phyloP scores from a whole-genome alignment of 306 rosid genomes.

The Lathyrus aphaca region DNA sequence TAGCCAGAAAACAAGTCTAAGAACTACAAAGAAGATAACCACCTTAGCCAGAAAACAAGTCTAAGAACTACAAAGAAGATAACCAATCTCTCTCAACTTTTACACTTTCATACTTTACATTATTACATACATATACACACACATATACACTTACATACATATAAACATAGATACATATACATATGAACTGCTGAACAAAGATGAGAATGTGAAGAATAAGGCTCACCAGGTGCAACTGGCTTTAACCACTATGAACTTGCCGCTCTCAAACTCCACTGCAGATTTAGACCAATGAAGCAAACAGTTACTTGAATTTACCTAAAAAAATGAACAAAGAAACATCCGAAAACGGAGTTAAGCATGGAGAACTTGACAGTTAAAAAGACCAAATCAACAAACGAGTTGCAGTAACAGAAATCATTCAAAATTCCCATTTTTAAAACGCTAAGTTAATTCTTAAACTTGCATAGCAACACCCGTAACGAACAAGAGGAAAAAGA shows the following conservation, averaged over 20 bases:
- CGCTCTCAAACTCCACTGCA: slow-evolving; percentile 27
- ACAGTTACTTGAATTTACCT: neutral
- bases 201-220: slow-evolving; percentile 23
- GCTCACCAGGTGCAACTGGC: slow-evolving; percentile 25
- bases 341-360: neutral
- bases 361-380: neutral
- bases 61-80: slow-evolving; percentile 34
- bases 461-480: neutral
- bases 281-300: slow-evolving; percentile 22
- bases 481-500: slow-evolving; percentile 7
- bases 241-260: neutral
- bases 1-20: slow-evolving; percentile 36
- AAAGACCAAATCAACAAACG: slow-evolving; percentile 12
- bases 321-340: slow-evolving; percentile 4
- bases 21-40: slow-evolving; percentile 15
- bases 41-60: too few relatives aligned
- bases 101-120: slow-evolving; percentile 1
- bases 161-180: neutral
- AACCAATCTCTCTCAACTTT: slow-evolving; percentile 4
- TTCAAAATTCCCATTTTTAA: neutral
- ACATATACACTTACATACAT: too few relatives aligned
- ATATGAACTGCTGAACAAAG: slow-evolving; percentile 13
- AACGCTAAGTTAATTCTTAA: neutral
- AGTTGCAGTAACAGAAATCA: neutral
- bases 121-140: too few relatives aligned